Evolutionary conservation across 2,329 filamentous ascomycete genomes (phyloP).

Genomic region (Hypomyces rosellus): DNA sequence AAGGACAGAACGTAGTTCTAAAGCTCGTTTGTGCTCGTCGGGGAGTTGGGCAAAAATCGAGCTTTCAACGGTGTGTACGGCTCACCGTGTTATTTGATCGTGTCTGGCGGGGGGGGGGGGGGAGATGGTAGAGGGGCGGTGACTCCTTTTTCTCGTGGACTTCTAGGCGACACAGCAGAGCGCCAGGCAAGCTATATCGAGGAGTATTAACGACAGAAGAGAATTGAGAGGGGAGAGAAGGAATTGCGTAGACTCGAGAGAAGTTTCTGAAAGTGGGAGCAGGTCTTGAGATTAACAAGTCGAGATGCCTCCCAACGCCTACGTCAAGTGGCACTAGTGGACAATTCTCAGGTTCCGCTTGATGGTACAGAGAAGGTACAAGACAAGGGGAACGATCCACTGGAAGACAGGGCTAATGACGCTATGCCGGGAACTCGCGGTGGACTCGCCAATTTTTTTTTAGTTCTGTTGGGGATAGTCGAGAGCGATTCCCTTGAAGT

Average conservation of each 20-base stretch:
- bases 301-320: conserved; percentile 12
- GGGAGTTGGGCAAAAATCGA: neutral
- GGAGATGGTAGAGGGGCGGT: too few relatives aligned
- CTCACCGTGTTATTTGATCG: too few relatives aligned
- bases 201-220: neutral
- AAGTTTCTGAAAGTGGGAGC: conserved; percentile 8
- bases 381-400: neutral
- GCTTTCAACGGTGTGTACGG: conserved; percentile 12
- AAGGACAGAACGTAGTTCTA: conserved; percentile 4
- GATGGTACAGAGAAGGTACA: conserved; percentile 6
- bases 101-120: too few relatives aligned
- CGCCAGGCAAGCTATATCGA: conserved; percentile 21
- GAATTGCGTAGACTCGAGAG: conserved; percentile 10
- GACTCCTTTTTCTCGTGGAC: neutral
- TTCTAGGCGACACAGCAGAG: conserved; percentile 20
- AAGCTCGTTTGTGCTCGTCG: neutral
- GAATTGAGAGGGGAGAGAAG: conserved; percentile 10
- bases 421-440: conserved; percentile 10
- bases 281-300: conserved; percentile 12
- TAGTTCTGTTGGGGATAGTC: conserved; percentile 38
- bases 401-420: neutral
- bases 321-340: conserved; percentile 10
- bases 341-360: conserved; percentile 7
- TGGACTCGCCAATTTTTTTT: conserved; percentile 23
- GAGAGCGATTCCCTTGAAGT: conserved; percentile 8